Evolutionary conservation across 2,329 filamentous ascomycete species (phyloP), one percentile per base, ranked within the genome.

Genomic region (Trichoderma simmonsii): DNA sequence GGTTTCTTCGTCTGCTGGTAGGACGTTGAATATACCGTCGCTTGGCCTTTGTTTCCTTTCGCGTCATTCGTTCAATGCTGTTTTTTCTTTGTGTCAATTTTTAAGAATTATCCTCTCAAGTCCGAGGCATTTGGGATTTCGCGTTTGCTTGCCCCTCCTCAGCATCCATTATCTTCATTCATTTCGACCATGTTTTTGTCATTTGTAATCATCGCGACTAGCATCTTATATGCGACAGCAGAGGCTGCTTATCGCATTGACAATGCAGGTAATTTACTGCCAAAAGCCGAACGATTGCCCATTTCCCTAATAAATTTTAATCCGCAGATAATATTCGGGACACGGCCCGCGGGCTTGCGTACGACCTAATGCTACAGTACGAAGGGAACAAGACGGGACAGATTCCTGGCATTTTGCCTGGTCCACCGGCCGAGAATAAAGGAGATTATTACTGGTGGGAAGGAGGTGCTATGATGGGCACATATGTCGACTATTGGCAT

Each of bases 391-490:
- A 82, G 72, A 81, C 85, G 1, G 87, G 87, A 69, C 80, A 83
- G 77, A 86, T 85, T 18, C 87, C 87, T 8, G 88, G 88, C 39
- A 89, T 88, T 75, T 79, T 89, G 12, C 87, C 87, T 1, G 87
- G 87, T 0, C 88, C 88, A 69, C 87, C 87, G 75, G 78, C 79
- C 1, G 77, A 78, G 36, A 74, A 78, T 18, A 78, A 77, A 66
- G 87, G 87, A 74, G 84, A 87, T 73, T 91, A 91, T 79, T 93
- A 92, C 84, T 93, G 91, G 91, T 93, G 91, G 91, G 89, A 93
- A 78, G 89, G 89, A 6, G 88, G 89, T 67, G 88, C 89, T 15
- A 85, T 93, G 82, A 92, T 91, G 85, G 89, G 90, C 74, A 87
- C 89, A 1, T 82, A 92, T 75, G 84, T 93, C 57, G 90, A 93